Conservation (phyloP, 352 stramenopile genomes). For the Pythium periplocum region DNA sequence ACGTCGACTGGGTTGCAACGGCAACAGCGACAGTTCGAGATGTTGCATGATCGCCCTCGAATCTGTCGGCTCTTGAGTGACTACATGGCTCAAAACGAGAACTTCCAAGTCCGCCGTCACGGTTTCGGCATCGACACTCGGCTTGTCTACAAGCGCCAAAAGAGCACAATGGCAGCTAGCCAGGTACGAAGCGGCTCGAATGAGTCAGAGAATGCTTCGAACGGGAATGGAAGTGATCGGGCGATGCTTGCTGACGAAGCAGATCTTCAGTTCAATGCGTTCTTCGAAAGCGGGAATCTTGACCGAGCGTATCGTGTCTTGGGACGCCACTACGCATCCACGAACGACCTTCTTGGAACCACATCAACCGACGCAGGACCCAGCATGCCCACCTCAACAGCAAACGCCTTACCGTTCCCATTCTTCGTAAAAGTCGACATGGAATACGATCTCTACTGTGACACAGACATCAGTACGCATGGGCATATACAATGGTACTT, state of each 20-base stretch:
- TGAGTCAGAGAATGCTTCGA: not conserved
- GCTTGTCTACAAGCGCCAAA: slow-evolving; percentile 65
- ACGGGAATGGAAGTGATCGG: not conserved
- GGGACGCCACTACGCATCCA: slow-evolving; percentile 45
- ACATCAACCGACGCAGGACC: slow-evolving; percentile 3
- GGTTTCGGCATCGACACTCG: slow-evolving; percentile 50
- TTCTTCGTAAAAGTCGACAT: slow-evolving; percentile 54
- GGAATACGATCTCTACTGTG: slow-evolving; percentile 76
- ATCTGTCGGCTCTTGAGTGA: slow-evolving; percentile 45
- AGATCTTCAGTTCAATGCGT: slow-evolving; percentile 48
- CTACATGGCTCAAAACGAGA: slow-evolving; percentile 72
- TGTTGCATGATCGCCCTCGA: slow-evolving; percentile 17
- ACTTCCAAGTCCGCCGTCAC: slow-evolving; percentile 49
- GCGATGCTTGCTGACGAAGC: slow-evolving; percentile 8
- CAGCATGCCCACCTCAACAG: not conserved
- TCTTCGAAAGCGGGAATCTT: slow-evolving; percentile 80
- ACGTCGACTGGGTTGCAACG: slow-evolving; percentile 1
- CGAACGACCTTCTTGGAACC: slow-evolving; percentile 25
- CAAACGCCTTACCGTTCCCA: slow-evolving; percentile 24
- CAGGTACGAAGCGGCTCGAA: not conserved
- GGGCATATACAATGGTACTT: slow-evolving; percentile 90
- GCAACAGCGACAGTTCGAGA: not conserved
- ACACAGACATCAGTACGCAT: slow-evolving; percentile 62
- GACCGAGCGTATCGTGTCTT: slow-evolving; percentile 59
- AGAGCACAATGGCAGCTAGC: slow-evolving; percentile 6